Evolutionary conservation across 2,329 filamentous ascomycete genomes (phyloP).

Genomic region (Metarhizium rileyi): DNA sequence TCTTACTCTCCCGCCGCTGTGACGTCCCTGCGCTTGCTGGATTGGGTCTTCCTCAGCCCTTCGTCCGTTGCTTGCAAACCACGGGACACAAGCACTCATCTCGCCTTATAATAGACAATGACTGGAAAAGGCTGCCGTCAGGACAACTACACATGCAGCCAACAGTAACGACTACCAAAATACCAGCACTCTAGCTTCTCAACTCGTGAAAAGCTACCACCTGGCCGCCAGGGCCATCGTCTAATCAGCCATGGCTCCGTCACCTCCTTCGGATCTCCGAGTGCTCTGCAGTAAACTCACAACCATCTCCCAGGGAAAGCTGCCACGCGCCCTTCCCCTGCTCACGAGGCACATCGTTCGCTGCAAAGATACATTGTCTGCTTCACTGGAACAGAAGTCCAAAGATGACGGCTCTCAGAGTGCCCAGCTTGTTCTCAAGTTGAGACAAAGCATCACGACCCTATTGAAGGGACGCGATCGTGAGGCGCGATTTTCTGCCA

Average conservation of each 20-base stretch:
- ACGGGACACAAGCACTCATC: background rate
- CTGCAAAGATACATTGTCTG: conserved; percentile 52
- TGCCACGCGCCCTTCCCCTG: conserved; percentile 63
- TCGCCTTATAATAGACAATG: background rate
- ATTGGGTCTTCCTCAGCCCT: background rate
- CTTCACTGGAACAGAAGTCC: conserved; percentile 48
- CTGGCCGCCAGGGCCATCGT: background rate
- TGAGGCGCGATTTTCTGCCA: conserved; percentile 68
- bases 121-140: too few relatives aligned
- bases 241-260: conserved; percentile 2
- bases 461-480: conserved; percentile 67
- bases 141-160: too few relatives aligned
- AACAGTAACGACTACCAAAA: background rate
- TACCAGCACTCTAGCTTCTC: too few relatives aligned
- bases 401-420: conserved; percentile 55
- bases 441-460: conserved; percentile 68
- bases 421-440: conserved; percentile 65
- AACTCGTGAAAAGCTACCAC: background rate
- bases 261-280: conserved; percentile 45
- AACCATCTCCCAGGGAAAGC: conserved; percentile 59
- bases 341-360: conserved; percentile 52
- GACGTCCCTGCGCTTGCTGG: background rate
- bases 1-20: background rate
- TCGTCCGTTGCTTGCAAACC: background rate
- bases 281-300: conserved; percentile 61